Base-by-base conservation (phyloP, 1,139 yeast genomes). In the Petasospora rhodanensis region DNA sequence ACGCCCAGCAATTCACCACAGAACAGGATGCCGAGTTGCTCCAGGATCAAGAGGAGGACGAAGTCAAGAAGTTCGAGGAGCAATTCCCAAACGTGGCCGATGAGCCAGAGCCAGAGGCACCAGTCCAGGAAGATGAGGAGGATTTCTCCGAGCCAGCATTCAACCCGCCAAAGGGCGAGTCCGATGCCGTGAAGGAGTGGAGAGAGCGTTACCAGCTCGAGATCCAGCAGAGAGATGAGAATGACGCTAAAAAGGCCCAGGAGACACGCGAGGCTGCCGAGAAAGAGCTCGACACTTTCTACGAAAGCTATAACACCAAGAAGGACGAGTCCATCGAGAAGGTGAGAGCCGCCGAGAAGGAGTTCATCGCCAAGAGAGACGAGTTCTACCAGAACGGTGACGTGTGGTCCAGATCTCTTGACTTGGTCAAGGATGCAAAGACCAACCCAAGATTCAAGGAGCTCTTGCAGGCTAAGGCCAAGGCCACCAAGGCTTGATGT, bases 261-360 rank as follows among this genome's bases (percentile, higher is more conserved):
- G 89, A 80, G 42, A 71, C 86, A 40, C 70, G 81, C 37, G 70
- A 74, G 31, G 79, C 80, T 44, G 98, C 98, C n/a, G 76, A 79
- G 52, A 76, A 78, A 55, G 79, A 91, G 34, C 79, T 89, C 52
- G 96, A 91, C 58, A 96, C 85, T 47, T 91, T 91, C 62, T 93
- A 93, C 61, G 96, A 87, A 49, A 82, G 81, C 55, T 93, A 93
- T 69, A 87, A 86, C 62, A 68, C 71, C 54, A 91, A 91, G 65
- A 84, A 79, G 62, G 94, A 86, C 37, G 73, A 73, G 45, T 75
- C 76, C 35, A 66, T 81, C 41, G 78, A 74, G 43, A 72, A 75
- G 40, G 80, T 85, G 7, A 67, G 67, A 55, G 66, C 72, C 38
- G 82, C 78, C 45, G 86, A 85, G 50, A 85, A 79, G 46, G 74